These are phyloP conservation scores for Ormosia emarginata DNA, from an alignment of 306 rosid species.

Conservation along the genomic window DNA sequence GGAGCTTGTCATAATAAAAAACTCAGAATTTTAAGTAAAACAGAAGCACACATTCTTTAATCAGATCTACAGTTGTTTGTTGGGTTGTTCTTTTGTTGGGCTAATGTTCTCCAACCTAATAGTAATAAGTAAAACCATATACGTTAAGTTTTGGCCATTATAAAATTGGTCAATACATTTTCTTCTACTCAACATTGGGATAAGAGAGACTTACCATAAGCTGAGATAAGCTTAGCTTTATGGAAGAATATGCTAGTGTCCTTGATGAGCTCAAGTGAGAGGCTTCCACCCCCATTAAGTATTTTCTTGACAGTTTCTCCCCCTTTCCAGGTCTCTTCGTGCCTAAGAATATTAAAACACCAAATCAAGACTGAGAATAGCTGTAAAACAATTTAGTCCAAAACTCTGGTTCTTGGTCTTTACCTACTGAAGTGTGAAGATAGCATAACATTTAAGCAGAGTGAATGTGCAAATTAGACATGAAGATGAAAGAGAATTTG, in stretches of 20 bases:
- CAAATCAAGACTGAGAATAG: conserved; percentile 21
- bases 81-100: not conserved
- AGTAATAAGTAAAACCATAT: not conserved
- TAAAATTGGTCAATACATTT: not conserved
- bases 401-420: not conserved
- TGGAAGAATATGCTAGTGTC: conserved; percentile 54
- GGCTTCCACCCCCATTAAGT: conserved; percentile 90
- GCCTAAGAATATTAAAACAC: conserved; percentile 36
- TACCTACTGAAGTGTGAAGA: not conserved
- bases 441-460: not conserved
- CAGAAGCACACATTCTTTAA: not conserved
- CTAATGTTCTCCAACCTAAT: not conserved
- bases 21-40: not conserved
- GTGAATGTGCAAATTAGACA: not conserved
- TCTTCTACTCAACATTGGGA: not conserved
- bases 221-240: conserved; percentile 83
- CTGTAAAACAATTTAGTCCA: not conserved
- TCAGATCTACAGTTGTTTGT: not conserved
- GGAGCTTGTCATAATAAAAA: not conserved
- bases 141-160: not conserved
- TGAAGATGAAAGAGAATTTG: not conserved
- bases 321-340: conserved; percentile 43
- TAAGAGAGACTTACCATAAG: conserved; percentile 65
- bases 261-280: conserved; percentile 56
- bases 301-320: conserved; percentile 63